Percentiles rank a stretch among this genome's conserved stretches.
Evolutionary conservation across 2,329 filamentous ascomycete genomes (phyloP).

Genomic region (Ascochyta fabae): DNA sequence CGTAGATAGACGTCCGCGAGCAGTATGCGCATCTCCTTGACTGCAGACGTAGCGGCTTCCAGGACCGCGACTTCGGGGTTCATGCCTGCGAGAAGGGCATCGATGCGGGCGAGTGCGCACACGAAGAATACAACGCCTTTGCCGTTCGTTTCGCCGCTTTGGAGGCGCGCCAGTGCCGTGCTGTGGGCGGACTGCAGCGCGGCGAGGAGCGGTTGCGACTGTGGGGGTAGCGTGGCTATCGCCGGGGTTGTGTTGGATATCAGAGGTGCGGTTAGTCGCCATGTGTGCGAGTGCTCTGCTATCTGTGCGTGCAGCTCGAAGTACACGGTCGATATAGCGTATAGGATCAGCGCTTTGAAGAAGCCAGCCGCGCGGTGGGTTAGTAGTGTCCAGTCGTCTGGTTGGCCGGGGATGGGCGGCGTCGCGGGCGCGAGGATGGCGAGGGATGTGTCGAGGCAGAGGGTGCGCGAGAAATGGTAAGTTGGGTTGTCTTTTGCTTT

Average conservation of each 20-base stretch:
- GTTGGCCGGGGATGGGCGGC: conserved; percentile 2
- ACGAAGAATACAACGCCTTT: conserved; percentile 31
- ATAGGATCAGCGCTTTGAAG: conserved; percentile 33
- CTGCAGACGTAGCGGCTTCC: conserved; percentile 23
- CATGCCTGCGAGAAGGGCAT: conserved; percentile 24
- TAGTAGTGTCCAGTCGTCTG: conserved; percentile 35
- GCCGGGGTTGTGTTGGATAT: neutral
- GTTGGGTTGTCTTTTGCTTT: conserved; percentile 53
- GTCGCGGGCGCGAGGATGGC: conserved; percentile 28
- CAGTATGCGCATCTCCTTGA: conserved; percentile 20
- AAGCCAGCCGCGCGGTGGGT: conserved; percentile 30
- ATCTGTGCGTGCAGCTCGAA: conserved; percentile 32
- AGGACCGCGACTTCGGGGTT: conserved; percentile 29
- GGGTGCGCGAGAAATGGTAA: conserved; percentile 59
- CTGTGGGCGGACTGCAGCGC: conserved; percentile 16
- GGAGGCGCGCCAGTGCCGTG: conserved; percentile 21
- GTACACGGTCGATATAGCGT: conserved; percentile 32
- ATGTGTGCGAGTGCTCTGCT: conserved; percentile 23
- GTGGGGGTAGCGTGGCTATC: conserved; percentile 11
- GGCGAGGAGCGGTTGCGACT: conserved; percentile 22
- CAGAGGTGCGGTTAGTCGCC: conserved; percentile 14
- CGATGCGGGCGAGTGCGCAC: conserved; percentile 33
- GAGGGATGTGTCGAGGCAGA: conserved; percentile 52
- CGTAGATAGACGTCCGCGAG: conserved; percentile 27
- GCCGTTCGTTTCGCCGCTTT: conserved; percentile 35